Conservation (phyloP, 2,329 filamentous ascomycete species). For the Microdochium bolleyi region DNA sequence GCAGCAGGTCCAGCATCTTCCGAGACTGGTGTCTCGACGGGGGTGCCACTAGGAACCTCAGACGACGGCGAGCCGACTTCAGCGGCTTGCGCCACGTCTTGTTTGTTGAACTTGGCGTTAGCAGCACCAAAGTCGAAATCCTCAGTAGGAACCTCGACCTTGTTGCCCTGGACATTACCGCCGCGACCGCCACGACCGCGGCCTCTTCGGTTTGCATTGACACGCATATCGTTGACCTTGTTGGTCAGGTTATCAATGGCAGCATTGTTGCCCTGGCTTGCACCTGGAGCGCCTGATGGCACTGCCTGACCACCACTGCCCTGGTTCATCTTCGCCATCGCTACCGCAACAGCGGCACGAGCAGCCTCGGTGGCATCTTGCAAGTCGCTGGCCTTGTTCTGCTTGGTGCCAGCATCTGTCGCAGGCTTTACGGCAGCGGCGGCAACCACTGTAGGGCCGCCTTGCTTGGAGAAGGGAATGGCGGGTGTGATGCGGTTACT, state of each 20-base stretch:
- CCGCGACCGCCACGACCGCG: conserved; percentile 26
- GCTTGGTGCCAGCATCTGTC: conserved; percentile 25
- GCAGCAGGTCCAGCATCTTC: conserved; percentile 27
- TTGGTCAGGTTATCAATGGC: conserved; percentile 62
- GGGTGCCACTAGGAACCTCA: conserved; percentile 36
- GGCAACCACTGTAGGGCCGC: conserved; percentile 15
- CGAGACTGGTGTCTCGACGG: conserved; percentile 23
- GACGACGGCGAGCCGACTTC: conserved; percentile 66
- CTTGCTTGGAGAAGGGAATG: conserved; percentile 38
- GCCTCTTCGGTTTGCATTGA: conserved; percentile 47
- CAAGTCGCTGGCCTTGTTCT: conserved; percentile 32
- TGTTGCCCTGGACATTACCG: conserved; percentile 46
- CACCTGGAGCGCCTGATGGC: conserved; percentile 10
- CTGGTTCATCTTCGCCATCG: conserved; percentile 62
- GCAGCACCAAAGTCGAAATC: conserved; percentile 88
- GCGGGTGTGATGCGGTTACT: conserved; percentile 54
- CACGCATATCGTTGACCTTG: conserved; percentile 70
- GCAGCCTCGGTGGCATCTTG: conserved; percentile 67
- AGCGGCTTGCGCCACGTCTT: conserved; percentile 81
- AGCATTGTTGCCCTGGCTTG: conserved; percentile 6
- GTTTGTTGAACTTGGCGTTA: conserved; percentile 84
- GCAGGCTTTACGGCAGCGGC: conserved; percentile 24
- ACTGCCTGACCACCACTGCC: conserved; percentile 18
- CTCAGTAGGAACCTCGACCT: conserved; percentile 80
- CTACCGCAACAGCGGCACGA: conserved; percentile 69